These are phyloP conservation scores for Conoideocrella luteorostrata DNA, from an alignment of 2,329 filamentous ascomycete species.

Conservation along the genomic window DNA sequence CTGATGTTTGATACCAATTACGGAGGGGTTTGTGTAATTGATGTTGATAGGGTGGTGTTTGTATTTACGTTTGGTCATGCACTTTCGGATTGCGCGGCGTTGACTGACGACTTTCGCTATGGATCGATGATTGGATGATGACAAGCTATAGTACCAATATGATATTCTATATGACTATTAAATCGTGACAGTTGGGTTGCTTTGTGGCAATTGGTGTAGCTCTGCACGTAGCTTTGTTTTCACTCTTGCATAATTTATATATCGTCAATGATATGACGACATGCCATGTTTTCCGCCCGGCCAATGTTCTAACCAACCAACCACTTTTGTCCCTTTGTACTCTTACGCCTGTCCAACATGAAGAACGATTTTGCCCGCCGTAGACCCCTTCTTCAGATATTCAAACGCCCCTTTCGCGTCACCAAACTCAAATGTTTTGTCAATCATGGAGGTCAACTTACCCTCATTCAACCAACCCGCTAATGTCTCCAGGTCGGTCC, in stretches of 20 bases:
- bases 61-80: not conserved
- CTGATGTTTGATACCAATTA: constrained; percentile 9
- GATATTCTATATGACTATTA: no score
- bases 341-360: no score
- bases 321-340: no score
- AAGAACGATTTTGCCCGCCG: constrained; percentile 57
- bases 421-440: constrained; percentile 49
- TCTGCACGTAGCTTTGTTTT: no score
- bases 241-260: no score
- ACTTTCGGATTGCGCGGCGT: constrained; percentile 1
- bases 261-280: no score
- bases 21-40: constrained; percentile 2
- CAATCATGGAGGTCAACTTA: constrained; percentile 49
- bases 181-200: no score
- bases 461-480: constrained; percentile 51
- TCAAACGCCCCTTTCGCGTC: constrained; percentile 51
- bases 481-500: constrained; percentile 42
- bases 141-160: not conserved
- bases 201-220: no score
- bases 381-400: constrained; percentile 51
- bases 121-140: not conserved
- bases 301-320: no score
- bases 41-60: not conserved
- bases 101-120: not conserved
- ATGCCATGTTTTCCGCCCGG: no score